A percentile compares a stretch with the other conserved stretches of the same genome.
Evolutionary conservation across 495 filamentous ascomycete genomes (phyloP).

Genomic region (Aspergillus panamensis): DNA sequence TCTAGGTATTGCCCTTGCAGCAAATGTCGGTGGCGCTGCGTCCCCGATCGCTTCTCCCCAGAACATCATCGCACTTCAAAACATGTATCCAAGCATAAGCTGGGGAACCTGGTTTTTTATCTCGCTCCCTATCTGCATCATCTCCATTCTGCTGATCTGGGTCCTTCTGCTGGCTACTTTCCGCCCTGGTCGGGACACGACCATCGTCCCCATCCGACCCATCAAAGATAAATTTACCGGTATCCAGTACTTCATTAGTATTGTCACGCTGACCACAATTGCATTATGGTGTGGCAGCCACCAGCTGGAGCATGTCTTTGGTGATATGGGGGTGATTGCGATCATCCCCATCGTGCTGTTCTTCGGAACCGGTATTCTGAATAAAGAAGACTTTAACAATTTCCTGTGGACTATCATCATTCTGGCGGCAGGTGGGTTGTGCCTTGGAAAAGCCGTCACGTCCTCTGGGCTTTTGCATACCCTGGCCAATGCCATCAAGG

Average conservation of each 20-base stretch:
- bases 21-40: slow-evolving; percentile 93
- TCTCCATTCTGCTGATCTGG: slow-evolving; percentile 90
- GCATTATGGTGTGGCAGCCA: slow-evolving; percentile 88
- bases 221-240: slow-evolving; percentile 86
- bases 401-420: slow-evolving; percentile 99
- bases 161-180: slow-evolving; percentile 78
- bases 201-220: slow-evolving; percentile 86
- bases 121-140: slow-evolving; percentile 84
- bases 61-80: slow-evolving; percentile 92
- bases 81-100: slow-evolving; percentile 84
- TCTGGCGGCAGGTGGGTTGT: slow-evolving; percentile 87
- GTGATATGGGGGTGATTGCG: slow-evolving; percentile 97
- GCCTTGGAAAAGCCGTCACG: slow-evolving; percentile 91
- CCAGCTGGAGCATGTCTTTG: slow-evolving; percentile 80
- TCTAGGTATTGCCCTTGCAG: slow-evolving; percentile 90
- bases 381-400: slow-evolving; percentile 99
- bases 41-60: slow-evolving; percentile 96
- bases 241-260: slow-evolving; percentile 86
- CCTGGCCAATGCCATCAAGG: slow-evolving; percentile 72
- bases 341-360: slow-evolving; percentile 95
- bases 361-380: slow-evolving; percentile 95
- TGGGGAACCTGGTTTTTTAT: slow-evolving; percentile 99
- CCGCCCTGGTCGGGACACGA: slow-evolving; percentile 75
- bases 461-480: slow-evolving; percentile 90
- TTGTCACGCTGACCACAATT: slow-evolving; percentile 84